Evolutionary conservation across 2,329 filamentous ascomycete genomes (phyloP).

Genomic region (Colletotrichum noveboracense): DNA sequence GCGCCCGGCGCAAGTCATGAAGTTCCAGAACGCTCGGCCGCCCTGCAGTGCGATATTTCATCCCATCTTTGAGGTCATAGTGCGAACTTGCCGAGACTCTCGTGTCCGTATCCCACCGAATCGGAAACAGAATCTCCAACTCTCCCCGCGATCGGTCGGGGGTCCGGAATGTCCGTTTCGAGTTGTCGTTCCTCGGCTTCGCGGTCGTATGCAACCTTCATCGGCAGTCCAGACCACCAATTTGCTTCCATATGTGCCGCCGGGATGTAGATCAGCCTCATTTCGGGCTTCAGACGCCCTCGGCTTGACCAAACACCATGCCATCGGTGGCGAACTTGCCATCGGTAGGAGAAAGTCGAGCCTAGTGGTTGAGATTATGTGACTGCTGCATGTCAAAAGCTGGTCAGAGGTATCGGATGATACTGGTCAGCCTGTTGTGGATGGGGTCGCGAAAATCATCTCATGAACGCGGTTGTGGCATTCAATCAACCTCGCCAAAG

Average conservation of each 20-base stretch:
- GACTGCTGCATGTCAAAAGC: rapidly evolving
- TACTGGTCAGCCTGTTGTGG: not conserved
- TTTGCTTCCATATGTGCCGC: not conserved
- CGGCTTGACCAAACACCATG: not conserved
- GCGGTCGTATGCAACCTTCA: not conserved
- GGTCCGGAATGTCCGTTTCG: not conserved
- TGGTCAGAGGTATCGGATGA: not conserved
- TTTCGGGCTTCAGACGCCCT: not conserved
- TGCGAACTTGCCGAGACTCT: not conserved
- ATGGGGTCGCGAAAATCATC: not conserved
- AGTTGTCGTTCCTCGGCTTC: not conserved
- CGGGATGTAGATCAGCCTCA: not conserved
- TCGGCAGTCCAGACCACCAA: not conserved
- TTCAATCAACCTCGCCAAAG: not conserved
- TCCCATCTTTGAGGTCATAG: not conserved
- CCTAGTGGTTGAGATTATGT: not conserved
- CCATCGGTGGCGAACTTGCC: not conserved
- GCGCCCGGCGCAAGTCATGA: not conserved
- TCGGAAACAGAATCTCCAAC: not conserved
- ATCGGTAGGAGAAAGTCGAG: not conserved
- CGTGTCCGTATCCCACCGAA: not conserved
- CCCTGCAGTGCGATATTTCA: not conserved
- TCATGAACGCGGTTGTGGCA: rapidly evolving
- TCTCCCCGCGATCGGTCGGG: not conserved
- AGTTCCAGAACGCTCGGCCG: not conserved